Evolutionary conservation across 345 rosid genomes (phyloP), one percentile per base, ranked within the genome.

Genomic region (Psidium guajava): DNA sequence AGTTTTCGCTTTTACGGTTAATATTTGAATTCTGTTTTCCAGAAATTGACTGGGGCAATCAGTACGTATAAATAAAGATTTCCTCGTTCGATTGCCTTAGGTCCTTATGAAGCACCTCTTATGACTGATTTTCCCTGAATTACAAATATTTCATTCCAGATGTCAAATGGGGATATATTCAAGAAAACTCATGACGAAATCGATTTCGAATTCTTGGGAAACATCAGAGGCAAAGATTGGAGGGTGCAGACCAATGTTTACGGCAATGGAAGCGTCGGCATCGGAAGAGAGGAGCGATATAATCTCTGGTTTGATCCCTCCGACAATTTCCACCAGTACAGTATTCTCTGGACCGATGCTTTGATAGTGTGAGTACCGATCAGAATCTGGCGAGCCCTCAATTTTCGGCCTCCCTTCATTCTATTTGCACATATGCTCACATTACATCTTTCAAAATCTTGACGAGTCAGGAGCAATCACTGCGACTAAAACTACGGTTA

Each of bases 171-270:
- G 58, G 99, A 97, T 83, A 91, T 90, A 32, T 97, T 93, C 85
- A 93, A 94, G 95, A 97, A 93, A 92, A 97, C 94, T 84, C 99
- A 97, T 53, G 99, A 96, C 83, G 99, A 97, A 86, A 96, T 97
- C 32, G 99, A 97, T 90, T 96, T 97, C 80, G 98, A 97, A 92
- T 97, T 97, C 90, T 88, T 97, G 90, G 99, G 99, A 5, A 97
- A 97, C 88, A 96, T 97, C 57, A 96, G 99, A 92, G 99, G 99
- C 85, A 97, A 92, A 88, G 93, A 95, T 74, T 96, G 99, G 99
- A 97, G 99, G 92, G 91, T 97, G 90, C 99, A 97, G 91, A 97
- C 99, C 82, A 97, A 97, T 56, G 84, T 96, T 83, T 97, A 97
- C 53, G 99, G 99, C 56, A 97, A 97, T 89, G 99, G 99, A 81